Conservation (phyloP, 306 rosid genomes). For the Coriaria nepalensis region DNA sequence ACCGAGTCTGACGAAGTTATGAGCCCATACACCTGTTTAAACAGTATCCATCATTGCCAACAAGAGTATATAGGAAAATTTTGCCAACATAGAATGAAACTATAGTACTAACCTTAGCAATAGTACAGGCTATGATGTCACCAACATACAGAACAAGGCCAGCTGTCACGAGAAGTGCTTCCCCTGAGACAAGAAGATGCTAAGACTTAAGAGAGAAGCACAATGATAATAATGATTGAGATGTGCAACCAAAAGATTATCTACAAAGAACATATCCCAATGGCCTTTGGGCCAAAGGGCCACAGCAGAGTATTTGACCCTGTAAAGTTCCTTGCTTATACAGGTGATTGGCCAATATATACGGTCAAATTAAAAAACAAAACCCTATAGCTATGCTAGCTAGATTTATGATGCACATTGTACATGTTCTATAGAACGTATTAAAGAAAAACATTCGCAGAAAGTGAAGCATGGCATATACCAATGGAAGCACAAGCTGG, state of each 20-base stretch:
- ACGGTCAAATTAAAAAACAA: too few species aligned
- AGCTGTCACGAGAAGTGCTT: conserved; percentile 62
- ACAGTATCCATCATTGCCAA: conserved; percentile 17
- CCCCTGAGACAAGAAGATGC: conserved; percentile 39
- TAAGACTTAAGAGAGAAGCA: conserved; percentile 11
- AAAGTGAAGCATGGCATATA: conserved; percentile 18
- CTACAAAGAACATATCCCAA: background rate
- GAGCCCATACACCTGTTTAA: conserved; percentile 43
- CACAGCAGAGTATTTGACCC: too few species aligned
- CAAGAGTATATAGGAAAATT: conserved; percentile 11
- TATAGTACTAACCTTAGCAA: conserved; percentile 43
- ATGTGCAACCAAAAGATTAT: background rate
- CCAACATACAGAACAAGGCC: conserved; percentile 90
- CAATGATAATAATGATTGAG: too few species aligned
- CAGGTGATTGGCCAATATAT: too few species aligned
- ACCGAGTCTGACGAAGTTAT: conserved; percentile 30
- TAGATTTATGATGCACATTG: too few species aligned
- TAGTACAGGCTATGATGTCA: conserved; percentile 63
- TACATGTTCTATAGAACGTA: too few species aligned
- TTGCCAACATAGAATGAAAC: conserved; percentile 5
- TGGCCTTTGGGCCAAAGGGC: too few species aligned
- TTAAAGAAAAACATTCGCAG: background rate
- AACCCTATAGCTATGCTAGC: too few species aligned
- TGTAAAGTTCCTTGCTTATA: too few species aligned
- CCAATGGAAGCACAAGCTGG: conserved; percentile 92